Evolutionary conservation across 148 eudicot species (phyloP), one percentile per base, ranked within the genome.

Genomic region (Vaccinium myrtillus): DNA sequence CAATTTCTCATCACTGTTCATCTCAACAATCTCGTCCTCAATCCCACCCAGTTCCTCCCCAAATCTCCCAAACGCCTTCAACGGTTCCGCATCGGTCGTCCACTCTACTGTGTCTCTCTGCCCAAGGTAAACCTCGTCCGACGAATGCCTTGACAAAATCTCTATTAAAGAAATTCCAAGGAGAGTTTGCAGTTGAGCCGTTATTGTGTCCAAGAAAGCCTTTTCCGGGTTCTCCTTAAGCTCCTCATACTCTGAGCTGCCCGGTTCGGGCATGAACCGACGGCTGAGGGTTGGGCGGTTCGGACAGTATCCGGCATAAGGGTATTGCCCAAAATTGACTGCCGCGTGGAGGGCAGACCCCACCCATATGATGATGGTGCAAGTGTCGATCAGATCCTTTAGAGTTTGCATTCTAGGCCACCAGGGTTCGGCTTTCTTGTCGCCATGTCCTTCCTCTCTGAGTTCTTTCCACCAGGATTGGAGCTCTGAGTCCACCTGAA

Each of bases 381-480:
- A 85, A 1, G 82, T 39, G 11, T 85, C 87, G 1, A 85, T 80
- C 9, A 89, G 53, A 49, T 87, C 91, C 58, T 48, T 51, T 2
- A 63, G 11, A 5, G 84, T 89, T 23, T 82, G 78, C 85, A 89
- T 82, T 67, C 85, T 75, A n/a, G 90, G 89, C 90, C 90, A 87
- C 90, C 90, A 89, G 8, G 89, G 87, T 46, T 84, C 86, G 48
- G 84, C 81, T 78, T 86, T 87, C 82, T 86, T 86, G 87, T 89
- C 90, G 10, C 81, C 87, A 36, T 89, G 90, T 1, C 90, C 90
- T 65, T 81, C 67, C 54, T 84, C 85, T 36, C 83, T 75, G 10
- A 89, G 39, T 32, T 89, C 90, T 9, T 73, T 82, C 90, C 90
- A 89, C 90, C 90, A 89, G 11, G 84, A 36, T 19, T 89, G 90